A percentile compares a stretch with the other conserved stretches of the same genome.
phyloP scores from a whole-genome alignment of 208 protist genomes.

The Crithidia sp. region DNA sequence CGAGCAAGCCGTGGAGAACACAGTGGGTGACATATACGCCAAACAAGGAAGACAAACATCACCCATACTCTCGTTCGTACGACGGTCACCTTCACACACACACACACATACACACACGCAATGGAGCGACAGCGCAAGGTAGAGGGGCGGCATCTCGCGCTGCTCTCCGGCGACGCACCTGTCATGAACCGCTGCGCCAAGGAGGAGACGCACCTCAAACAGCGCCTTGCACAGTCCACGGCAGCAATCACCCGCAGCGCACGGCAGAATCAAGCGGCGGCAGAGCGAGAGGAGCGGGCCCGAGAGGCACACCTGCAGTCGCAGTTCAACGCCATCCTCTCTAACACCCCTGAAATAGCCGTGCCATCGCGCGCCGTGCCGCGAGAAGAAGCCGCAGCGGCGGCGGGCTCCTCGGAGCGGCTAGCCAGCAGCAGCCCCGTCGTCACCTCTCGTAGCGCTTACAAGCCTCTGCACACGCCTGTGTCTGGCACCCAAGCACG shows the following conservation, averaged over 20 bases:
- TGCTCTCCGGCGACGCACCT: slow-evolving; percentile 43
- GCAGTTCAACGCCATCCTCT: slow-evolving; percentile 38
- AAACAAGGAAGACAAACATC: too few relatives aligned
- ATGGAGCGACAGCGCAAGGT: slow-evolving; percentile 28
- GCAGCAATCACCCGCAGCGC: slow-evolving; percentile 14
- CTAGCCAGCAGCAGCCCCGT: neutral
- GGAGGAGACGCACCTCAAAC: slow-evolving; percentile 34
- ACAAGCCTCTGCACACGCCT: too few relatives aligned
- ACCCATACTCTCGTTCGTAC: too few relatives aligned
- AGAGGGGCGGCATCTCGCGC: slow-evolving; percentile 34
- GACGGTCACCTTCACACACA: neutral
- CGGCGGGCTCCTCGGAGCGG: neutral
- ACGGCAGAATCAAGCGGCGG: slow-evolving; percentile 20
- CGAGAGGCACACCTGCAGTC: slow-evolving; percentile 37
- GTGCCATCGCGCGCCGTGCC: slow-evolving; percentile 7
- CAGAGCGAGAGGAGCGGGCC: slow-evolving; percentile 32
- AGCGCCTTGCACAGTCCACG: slow-evolving; percentile 32
- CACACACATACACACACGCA: neutral
- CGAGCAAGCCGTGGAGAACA: too few relatives aligned
- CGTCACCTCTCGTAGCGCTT: too few relatives aligned
- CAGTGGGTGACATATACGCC: too few relatives aligned
- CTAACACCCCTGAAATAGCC: slow-evolving; percentile 10
- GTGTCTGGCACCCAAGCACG: neutral
- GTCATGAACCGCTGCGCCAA: slow-evolving; percentile 44
- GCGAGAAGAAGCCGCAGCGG: neutral